Base-by-base conservation (phyloP, 495 filamentous ascomycete species). In the Hypoxylon lienhwacheense region DNA sequence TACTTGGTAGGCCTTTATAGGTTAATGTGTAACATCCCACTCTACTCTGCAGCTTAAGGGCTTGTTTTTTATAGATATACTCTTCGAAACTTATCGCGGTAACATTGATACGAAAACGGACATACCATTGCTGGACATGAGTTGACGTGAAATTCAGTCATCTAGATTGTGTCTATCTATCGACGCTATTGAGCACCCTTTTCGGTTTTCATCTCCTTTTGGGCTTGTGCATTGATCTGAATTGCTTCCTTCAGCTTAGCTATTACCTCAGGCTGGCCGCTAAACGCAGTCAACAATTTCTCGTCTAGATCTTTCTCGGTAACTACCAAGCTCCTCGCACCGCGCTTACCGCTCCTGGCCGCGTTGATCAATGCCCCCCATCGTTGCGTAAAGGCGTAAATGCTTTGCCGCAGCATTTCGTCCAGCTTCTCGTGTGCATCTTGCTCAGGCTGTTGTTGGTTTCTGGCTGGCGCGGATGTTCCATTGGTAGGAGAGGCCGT, bases 351-450 rank as follows among this genome's bases (percentile, higher is more conserved):
- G 15, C 47, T 52, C 17, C 53, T 53, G 1, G 72, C 66, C 1
- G 71, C 73, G 24, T 73, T 70, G 39, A 77, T 57, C 14, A 71
- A 42, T 2, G 65, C 66, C 4, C 70, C 78, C 80, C 75, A 87
- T 42, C 75, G 75, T 65, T 80, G 82, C 22, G 88, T 89, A 57
- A 93, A 91, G 16, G 88, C 85, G 40, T 85, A 87, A 58, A 96
- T 93, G 10, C 85, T 83, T 15, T 84, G 85, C 32, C 90, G 72
- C 12, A 96, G 75, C 20, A 86, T 73, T 12, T 85, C 87, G 53
- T 96, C 90, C 1, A 96, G 72, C 69, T 92, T 89, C 41, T 87
- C 87, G 65, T 87, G 85, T 20, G 86, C 88, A 65, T 91, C 88
- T 42, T 77, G 68, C 12, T 68, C 61, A 1, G 62, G 31, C 16